phyloP scores from a whole-genome alignment of 2,329 filamentous ascomycete species.

The Aspergillus neotritici region DNA sequence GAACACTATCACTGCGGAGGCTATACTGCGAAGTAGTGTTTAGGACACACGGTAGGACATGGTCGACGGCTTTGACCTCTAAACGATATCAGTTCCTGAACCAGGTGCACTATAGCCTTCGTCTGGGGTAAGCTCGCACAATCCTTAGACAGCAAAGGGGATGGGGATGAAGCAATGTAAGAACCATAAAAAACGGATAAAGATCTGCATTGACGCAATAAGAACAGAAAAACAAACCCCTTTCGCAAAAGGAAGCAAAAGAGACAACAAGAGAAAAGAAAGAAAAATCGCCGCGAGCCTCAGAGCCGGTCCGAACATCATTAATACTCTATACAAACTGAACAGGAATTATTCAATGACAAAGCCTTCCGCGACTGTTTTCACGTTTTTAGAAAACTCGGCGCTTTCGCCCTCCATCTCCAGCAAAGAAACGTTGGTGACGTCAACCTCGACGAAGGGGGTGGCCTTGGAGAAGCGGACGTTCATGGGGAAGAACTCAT shows the following conservation, averaged over 20 bases:
- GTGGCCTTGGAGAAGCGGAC: constrained; percentile 79
- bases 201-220: no score
- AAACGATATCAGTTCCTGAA: no score
- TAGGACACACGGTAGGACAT: no score
- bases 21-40: no score
- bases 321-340: constrained; percentile 34
- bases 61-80: no score
- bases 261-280: constrained; percentile 15
- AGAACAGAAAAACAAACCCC: no score
- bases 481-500: constrained; percentile 97
- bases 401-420: constrained; percentile 43
- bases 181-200: no score
- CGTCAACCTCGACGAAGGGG: constrained; percentile 89
- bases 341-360: constrained; percentile 37
- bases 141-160: no score
- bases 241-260: background rate
- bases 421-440: constrained; percentile 45
- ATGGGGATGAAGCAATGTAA: no score
- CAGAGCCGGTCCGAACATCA: constrained; percentile 30
- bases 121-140: no score
- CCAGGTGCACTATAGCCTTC: no score
- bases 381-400: constrained; percentile 42
- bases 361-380: constrained; percentile 41
- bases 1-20: no score
- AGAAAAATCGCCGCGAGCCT: constrained; percentile 11